Conservation (phyloP, 2,329 filamentous ascomycete species). For the Kalmusia sp. region DNA sequence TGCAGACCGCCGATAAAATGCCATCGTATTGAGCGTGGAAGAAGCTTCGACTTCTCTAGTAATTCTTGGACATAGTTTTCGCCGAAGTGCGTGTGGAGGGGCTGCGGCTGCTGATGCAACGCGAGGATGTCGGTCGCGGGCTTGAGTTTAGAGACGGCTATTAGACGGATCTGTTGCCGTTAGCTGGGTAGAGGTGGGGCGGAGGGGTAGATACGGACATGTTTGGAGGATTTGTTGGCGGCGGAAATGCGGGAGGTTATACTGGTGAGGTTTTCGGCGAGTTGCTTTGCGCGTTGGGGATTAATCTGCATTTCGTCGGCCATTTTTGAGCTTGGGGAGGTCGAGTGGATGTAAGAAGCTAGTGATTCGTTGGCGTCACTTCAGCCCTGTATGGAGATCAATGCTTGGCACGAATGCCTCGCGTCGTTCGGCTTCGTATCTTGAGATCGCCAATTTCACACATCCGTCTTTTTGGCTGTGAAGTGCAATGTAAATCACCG, state of each 20-base stretch:
- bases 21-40: conserved; percentile 83
- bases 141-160: conserved; percentile 96
- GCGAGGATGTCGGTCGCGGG: conserved; percentile 89
- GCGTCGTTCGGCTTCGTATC: no score
- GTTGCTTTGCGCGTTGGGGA: conserved; percentile 53
- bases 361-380: conserved; percentile 14
- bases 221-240: conserved; percentile 41
- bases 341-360: conserved; percentile 12
- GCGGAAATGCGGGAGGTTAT: conserved; percentile 51
- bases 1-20: conserved; percentile 97
- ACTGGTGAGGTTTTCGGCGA: conserved; percentile 53
- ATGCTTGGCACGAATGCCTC: background rate
- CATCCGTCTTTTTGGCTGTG: no score
- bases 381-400: background rate
- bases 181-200: background rate
- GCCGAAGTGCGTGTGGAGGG: conserved; percentile 78
- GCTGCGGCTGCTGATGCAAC: conserved; percentile 66
- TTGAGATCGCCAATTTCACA: no score
- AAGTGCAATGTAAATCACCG: no score
- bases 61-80: conserved; percentile 92
- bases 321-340: conserved; percentile 27
- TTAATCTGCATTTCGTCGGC: conserved; percentile 49
- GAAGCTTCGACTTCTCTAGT: conserved; percentile 79
- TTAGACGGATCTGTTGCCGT: conserved; percentile 72
- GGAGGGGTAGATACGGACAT: conserved; percentile 26